Conservation (phyloP, 2,329 filamentous ascomycete genomes). For the Aspergillus arachidicola region DNA sequence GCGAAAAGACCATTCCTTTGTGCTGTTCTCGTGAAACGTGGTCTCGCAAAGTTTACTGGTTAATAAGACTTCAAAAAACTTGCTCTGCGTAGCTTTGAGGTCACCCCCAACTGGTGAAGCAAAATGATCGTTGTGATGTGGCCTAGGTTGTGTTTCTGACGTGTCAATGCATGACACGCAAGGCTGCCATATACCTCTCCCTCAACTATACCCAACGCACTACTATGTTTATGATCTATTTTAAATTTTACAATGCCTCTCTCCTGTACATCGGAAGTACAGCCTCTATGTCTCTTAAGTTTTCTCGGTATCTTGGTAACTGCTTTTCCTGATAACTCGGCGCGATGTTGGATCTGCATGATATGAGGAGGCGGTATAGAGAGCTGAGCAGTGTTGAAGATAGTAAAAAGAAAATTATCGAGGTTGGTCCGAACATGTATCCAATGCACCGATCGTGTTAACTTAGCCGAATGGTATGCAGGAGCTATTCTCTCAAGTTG, state of each 20-base stretch:
- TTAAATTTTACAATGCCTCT: not conserved
- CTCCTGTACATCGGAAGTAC: not conserved
- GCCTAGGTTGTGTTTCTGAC: not conserved
- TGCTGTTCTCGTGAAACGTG: not conserved
- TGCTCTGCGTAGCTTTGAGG: not conserved
- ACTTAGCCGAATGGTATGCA: not conserved
- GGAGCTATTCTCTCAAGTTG: constrained; percentile 16
- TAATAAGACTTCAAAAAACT: not conserved
- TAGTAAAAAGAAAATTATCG: constrained; percentile 21
- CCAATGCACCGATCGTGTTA: not conserved
- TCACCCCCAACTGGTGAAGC: not conserved
- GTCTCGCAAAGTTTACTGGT: not conserved
- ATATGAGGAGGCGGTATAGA: constrained; percentile 14
- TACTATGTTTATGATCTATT: not conserved
- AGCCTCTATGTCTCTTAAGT: not conserved
- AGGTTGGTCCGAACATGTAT: constrained; percentile 6
- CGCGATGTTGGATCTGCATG: constrained; percentile 4
- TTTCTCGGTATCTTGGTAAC: not conserved
- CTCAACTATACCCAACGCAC: not conserved
- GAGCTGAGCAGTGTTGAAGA: constrained; percentile 15
- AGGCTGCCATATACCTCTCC: not conserved
- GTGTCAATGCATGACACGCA: constrained; percentile 1
- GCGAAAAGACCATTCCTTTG: not conserved
- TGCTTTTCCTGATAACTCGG: not conserved
- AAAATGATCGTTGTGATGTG: not conserved